Percentiles rank a stretch among this genome's conserved stretches.
phyloP scores from a whole-genome alignment of 306 rosid species.

The Malus fusca region DNA sequence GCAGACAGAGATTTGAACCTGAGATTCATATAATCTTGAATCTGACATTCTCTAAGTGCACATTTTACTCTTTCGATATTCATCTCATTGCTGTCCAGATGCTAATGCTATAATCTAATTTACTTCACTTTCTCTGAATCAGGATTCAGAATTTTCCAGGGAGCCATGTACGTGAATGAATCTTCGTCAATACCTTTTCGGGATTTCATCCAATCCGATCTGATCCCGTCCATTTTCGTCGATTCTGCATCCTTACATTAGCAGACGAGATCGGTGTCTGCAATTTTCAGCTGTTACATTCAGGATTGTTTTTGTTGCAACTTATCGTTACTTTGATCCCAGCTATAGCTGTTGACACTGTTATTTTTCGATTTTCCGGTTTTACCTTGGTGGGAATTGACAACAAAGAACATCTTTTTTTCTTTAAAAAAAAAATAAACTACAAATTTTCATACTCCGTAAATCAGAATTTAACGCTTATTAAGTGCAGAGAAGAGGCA shows the following conservation, averaged over 20 bases:
- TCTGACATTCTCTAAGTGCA: not conserved
- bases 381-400: not conserved
- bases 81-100: not conserved
- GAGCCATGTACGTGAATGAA: not conserved
- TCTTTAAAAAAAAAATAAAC: too few relatives aligned
- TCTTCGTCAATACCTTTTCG: not conserved
- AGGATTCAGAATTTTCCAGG: not conserved
- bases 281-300: too few relatives aligned
- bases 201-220: not conserved
- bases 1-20: not conserved
- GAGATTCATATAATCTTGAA: not conserved
- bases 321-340: not conserved
- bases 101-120: not conserved
- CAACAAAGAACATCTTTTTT: not conserved
- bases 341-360: too few relatives aligned
- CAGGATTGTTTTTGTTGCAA: not conserved
- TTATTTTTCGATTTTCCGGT: not conserved
- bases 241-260: not conserved
- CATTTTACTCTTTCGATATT: not conserved
- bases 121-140: not conserved
- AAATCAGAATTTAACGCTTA: too few relatives aligned
- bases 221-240: not conserved
- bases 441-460: too few relatives aligned
- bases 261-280: too few relatives aligned
- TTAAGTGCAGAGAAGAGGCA: too few relatives aligned